These are phyloP conservation scores for Scheffersomyces stambukii DNA, from an alignment of 1,139 yeast species.

Conservation along the genomic window DNA sequence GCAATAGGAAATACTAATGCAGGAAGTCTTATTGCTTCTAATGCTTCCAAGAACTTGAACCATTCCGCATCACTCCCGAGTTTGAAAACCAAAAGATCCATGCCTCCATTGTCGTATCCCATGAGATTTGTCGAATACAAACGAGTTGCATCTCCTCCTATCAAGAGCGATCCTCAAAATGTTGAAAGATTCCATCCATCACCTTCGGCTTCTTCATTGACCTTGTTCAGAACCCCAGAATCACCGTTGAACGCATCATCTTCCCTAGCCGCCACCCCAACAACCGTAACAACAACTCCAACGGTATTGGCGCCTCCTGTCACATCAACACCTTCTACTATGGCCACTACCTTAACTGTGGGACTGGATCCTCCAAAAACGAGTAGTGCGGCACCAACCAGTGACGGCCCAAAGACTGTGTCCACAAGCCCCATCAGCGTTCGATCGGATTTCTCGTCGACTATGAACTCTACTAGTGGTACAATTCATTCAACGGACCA, in stretches of 20 bases:
- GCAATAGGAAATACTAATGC: constrained; percentile 1
- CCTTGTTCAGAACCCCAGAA: neutral
- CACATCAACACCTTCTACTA: neutral
- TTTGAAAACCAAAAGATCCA: constrained; percentile 16
- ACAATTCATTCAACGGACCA: constrained; percentile 3
- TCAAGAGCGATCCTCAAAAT: neutral
- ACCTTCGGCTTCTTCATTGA: constrained; percentile 1
- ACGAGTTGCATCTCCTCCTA: constrained; percentile 6
- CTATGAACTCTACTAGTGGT: constrained; percentile 6
- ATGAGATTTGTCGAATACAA: constrained; percentile 5
- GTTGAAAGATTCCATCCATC: neutral
- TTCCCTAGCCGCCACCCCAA: neutral
- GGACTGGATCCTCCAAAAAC: neutral
- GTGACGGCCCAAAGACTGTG: neutral
- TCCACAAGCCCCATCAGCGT: constrained; percentile 19
- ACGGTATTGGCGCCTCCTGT: neutral
- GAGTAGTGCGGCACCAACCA: neutral
- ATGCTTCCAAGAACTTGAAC: constrained; percentile 17
- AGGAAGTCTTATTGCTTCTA: constrained; percentile 1
- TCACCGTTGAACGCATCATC: neutral
- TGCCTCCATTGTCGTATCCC: constrained; percentile 1
- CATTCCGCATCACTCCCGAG: constrained; percentile 42
- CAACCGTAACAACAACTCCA: neutral
- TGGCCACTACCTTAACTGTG: neutral
- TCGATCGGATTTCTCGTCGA: constrained; percentile 21